phyloP scores from a whole-genome alignment of 176 grass and related monocot genomes.

The Rhipidocladum racemiflorum region DNA sequence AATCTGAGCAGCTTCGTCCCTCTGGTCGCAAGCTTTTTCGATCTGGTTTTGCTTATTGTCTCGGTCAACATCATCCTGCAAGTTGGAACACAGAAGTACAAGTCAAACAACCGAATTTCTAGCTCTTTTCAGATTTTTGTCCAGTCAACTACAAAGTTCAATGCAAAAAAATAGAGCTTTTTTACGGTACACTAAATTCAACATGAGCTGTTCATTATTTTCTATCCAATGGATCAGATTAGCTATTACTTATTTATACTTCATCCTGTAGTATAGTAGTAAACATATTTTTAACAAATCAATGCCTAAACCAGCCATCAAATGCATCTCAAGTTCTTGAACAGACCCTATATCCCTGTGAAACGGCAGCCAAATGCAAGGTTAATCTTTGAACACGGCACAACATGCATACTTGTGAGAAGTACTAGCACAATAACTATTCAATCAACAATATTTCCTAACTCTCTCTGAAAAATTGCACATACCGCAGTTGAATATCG shows the following conservation, averaged over 20 bases:
- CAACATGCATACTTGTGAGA: background rate
- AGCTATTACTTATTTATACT: too few species aligned
- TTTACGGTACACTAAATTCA: too few species aligned
- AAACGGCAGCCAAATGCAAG: background rate
- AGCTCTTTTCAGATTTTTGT: background rate
- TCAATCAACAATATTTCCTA: background rate
- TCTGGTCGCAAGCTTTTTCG: slow-evolving; percentile 32
- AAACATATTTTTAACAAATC: too few species aligned
- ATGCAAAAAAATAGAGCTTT: background rate
- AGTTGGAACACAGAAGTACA: slow-evolving; percentile 34
- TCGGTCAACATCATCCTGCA: slow-evolving; percentile 39
- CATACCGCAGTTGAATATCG: slow-evolving; percentile 41
- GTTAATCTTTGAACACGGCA: background rate
- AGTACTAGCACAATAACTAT: background rate
- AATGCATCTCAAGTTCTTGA: background rate
- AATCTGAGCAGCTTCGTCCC: slow-evolving; percentile 20
- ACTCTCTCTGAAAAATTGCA: background rate
- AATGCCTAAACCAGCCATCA: background rate
- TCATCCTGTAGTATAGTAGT: too few species aligned
- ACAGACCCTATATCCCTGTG: background rate
- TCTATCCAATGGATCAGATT: too few species aligned
- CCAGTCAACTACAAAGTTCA: slow-evolving; percentile 3
- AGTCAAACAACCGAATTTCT: background rate
- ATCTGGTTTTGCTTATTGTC: slow-evolving; percentile 29
- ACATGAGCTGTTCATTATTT: too few species aligned